These are phyloP conservation scores for Nemania sp. DNA, from an alignment of 2,329 filamentous ascomycete species.

Conservation along the genomic window DNA sequence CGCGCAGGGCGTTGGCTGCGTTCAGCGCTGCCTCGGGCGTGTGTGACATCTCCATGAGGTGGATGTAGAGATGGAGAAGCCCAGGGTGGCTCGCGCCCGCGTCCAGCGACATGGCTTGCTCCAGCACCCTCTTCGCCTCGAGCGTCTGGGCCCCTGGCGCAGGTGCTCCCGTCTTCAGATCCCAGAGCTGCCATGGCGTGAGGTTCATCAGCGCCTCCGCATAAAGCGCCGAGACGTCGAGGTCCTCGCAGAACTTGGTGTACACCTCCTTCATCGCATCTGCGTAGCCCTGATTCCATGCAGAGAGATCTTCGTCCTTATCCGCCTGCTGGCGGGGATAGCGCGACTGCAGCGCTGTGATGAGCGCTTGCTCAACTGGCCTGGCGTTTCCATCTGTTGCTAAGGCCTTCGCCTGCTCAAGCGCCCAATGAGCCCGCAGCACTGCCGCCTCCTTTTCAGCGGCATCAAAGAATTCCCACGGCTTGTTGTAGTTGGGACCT, in stretches of 20 bases:
- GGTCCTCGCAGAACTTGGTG: constrained; percentile 53
- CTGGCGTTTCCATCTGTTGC: constrained; percentile 42
- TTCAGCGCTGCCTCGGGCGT: constrained; percentile 65
- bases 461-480: constrained; percentile 71
- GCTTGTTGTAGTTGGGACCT: constrained; percentile 78
- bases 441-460: constrained; percentile 59
- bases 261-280: constrained; percentile 63
- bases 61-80: constrained; percentile 74
- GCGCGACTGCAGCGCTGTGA: constrained; percentile 63
- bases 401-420: constrained; percentile 45
- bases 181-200: constrained; percentile 67
- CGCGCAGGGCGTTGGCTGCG: constrained; percentile 63
- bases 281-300: constrained; percentile 64
- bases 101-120: constrained; percentile 56
- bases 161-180: constrained; percentile 60
- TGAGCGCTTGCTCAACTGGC: constrained; percentile 63
- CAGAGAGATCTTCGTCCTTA: constrained; percentile 52
- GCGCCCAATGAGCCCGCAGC: constrained; percentile 50
- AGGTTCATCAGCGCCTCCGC: constrained; percentile 69
- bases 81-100: constrained; percentile 64
- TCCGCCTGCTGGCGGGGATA: constrained; percentile 58
- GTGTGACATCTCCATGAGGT: constrained; percentile 76
- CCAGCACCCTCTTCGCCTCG: constrained; percentile 61
- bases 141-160: constrained; percentile 57
- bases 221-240: constrained; percentile 66